A percentile compares a stretch with the other conserved stretches of the same genome.
These are phyloP conservation scores for Apiospora pterosperma DNA, from an alignment of 2,329 filamentous ascomycete genomes.

Conservation along the genomic window DNA sequence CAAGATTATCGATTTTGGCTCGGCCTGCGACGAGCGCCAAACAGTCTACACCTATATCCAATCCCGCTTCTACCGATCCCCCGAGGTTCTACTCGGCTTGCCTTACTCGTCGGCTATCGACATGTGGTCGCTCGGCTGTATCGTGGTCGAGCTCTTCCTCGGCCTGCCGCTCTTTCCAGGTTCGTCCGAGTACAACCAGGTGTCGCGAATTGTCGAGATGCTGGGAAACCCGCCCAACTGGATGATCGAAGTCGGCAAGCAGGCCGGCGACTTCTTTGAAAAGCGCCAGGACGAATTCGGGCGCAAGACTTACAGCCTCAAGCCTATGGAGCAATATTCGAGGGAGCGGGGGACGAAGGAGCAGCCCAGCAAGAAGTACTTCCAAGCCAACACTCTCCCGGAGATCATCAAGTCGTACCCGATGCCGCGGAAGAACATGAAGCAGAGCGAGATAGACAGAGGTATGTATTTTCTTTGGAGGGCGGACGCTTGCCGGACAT, in stretches of 20 bases:
- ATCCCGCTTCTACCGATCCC: slow-evolving; percentile 95
- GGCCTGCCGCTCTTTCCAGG: slow-evolving; percentile 93
- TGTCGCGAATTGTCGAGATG: slow-evolving; percentile 97
- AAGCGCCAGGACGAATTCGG: slow-evolving; percentile 90
- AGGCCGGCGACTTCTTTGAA: slow-evolving; percentile 95
- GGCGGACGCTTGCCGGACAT: neutral
- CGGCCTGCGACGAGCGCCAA: slow-evolving; percentile 95
- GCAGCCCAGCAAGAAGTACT: slow-evolving; percentile 99
- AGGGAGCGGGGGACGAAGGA: slow-evolving; percentile 95
- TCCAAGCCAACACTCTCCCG: slow-evolving; percentile 86
- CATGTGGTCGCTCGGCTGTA: slow-evolving; percentile 99
- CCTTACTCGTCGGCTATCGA: slow-evolving; percentile 98
- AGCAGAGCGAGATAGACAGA: slow-evolving; percentile 91
- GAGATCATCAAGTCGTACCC: slow-evolving; percentile 98
- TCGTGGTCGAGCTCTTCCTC: slow-evolving; percentile 95
- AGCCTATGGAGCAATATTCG: slow-evolving; percentile 97
- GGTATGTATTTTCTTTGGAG: slow-evolving; percentile 52
- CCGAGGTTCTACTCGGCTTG: slow-evolving; percentile 89
- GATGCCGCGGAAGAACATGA: slow-evolving; percentile 99
- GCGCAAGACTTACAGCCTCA: slow-evolving; percentile 83
- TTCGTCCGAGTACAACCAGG: slow-evolving; percentile 98
- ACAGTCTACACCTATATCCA: slow-evolving; percentile 99
- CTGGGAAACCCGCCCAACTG: slow-evolving; percentile 92
- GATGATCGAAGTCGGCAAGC: slow-evolving; percentile 99
- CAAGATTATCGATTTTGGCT: slow-evolving; percentile 99